Evolutionary conservation across 2,329 filamentous ascomycete species (phyloP).

Genomic region (Penicillium brasilianum): DNA sequence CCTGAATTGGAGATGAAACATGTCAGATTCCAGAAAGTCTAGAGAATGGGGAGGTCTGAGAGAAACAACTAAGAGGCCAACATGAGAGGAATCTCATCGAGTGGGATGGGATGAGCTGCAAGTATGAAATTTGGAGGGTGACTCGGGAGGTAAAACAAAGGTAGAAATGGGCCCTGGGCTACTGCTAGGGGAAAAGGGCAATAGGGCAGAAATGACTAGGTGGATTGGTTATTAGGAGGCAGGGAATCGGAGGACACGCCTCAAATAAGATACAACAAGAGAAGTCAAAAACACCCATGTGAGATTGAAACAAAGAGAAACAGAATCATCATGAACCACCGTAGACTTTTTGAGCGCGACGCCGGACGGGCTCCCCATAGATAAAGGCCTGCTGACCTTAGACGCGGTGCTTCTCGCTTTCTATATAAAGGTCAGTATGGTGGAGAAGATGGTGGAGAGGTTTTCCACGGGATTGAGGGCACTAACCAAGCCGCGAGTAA

Average conservation of each 20-base stretch:
- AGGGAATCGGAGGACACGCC: conserved; percentile 30
- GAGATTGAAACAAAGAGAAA: conserved; percentile 21
- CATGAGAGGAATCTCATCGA: neutral
- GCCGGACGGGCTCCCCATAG: conserved; percentile 13
- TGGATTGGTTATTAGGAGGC: conserved; percentile 33
- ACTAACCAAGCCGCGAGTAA: conserved; percentile 88
- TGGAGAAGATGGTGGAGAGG: too few species aligned
- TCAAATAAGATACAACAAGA: conserved; percentile 43
- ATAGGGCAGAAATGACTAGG: conserved; percentile 17
- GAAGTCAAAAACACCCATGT: conserved; percentile 26
- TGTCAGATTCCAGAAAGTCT: conserved; percentile 46
- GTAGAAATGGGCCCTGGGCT: conserved; percentile 15
- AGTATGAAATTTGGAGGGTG: neutral
- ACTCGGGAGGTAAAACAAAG: neutral
- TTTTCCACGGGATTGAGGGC: neutral
- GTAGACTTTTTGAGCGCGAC: conserved; percentile 32
- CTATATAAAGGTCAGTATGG: conserved; percentile 48
- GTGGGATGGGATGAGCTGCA: neutral
- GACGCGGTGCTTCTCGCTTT: conserved; percentile 77
- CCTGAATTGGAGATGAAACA: conserved; percentile 53
- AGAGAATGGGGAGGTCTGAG: conserved; percentile 10
- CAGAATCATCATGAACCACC: conserved; percentile 32
- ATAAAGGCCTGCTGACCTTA: conserved; percentile 40
- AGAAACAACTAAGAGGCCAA: neutral
- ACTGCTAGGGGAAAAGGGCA: conserved; percentile 24